These are phyloP conservation scores for Penicillium crystallinum DNA, from an alignment of 495 filamentous ascomycete genomes.

Conservation along the genomic window DNA sequence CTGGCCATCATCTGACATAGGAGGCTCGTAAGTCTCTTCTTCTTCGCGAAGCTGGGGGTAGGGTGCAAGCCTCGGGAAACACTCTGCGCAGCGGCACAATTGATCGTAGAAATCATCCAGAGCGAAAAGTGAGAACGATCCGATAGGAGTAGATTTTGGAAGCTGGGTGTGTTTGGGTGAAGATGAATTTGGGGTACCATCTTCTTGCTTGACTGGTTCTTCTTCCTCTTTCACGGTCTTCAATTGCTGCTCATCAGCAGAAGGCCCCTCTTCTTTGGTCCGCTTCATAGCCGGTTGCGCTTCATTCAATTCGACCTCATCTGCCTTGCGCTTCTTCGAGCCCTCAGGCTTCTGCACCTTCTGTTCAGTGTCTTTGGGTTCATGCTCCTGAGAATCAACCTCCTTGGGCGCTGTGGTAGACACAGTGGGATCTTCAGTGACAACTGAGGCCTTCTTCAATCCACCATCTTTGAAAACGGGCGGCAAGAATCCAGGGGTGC, in stretches of 20 bases:
- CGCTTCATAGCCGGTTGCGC: conserved; percentile 54
- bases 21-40: conserved; percentile 88
- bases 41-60: conserved; percentile 84
- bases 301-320: conserved; percentile 43
- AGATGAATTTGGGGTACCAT: conserved; percentile 2
- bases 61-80: conserved; percentile 64
- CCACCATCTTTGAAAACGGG: conserved; percentile 51
- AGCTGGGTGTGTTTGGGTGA: conserved; percentile 38
- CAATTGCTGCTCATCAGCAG: conserved; percentile 10
- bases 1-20: conserved; percentile 58
- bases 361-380: conserved; percentile 1
- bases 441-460: conserved; percentile 8
- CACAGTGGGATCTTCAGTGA: background rate
- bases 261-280: conserved; percentile 39
- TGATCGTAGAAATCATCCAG: conserved; percentile 66
- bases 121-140: conserved; percentile 74
- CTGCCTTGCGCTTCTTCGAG: conserved; percentile 73
- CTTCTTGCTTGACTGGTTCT: conserved; percentile 13
- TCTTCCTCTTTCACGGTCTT: conserved; percentile 20
- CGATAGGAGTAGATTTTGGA: conserved; percentile 43
- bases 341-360: conserved; percentile 11
- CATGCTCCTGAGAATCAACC: background rate
- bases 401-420: background rate
- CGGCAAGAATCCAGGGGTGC: conserved; percentile 71
- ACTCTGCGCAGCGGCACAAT: conserved; percentile 72